These are phyloP conservation scores for Glutinoglossum americanum DNA, from an alignment of 495 filamentous ascomycete species.

Conservation along the genomic window DNA sequence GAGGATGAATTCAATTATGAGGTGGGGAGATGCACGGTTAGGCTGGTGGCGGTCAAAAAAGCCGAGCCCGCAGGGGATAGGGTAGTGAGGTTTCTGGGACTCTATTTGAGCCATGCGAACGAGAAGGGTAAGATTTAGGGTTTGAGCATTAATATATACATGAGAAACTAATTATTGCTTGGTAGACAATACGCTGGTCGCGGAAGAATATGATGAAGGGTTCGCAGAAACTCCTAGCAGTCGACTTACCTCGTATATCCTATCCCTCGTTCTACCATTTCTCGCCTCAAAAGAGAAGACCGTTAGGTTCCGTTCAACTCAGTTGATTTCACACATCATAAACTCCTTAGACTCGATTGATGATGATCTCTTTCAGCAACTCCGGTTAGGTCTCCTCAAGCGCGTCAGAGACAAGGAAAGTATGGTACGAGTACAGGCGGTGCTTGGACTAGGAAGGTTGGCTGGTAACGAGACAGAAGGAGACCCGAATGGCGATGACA, in stretches of 20 bases:
- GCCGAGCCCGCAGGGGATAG: slow-evolving; percentile 76
- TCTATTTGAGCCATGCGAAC: slow-evolving; percentile 60
- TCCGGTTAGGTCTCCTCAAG: slow-evolving; percentile 55
- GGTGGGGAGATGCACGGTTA: slow-evolving; percentile 56
- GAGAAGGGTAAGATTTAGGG: slow-evolving; percentile 49
- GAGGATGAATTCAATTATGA: slow-evolving; percentile 79
- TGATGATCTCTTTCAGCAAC: slow-evolving; percentile 65
- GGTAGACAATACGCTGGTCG: slow-evolving; percentile 27
- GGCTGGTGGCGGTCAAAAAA: slow-evolving; percentile 76
- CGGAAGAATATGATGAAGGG: slow-evolving; percentile 24
- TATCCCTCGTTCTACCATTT: slow-evolving; percentile 45
- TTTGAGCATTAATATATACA: not conserved
- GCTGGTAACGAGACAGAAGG: slow-evolving; percentile 62
- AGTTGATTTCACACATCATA: slow-evolving; percentile 69
- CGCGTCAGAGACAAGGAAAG: slow-evolving; percentile 84
- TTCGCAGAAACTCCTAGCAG: slow-evolving; percentile 63
- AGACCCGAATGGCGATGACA: slow-evolving; percentile 37
- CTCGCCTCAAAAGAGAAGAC: slow-evolving; percentile 72
- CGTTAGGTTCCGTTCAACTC: slow-evolving; percentile 74
- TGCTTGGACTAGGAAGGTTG: slow-evolving; percentile 63
- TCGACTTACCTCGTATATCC: slow-evolving; percentile 51
- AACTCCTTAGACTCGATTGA: slow-evolving; percentile 82
- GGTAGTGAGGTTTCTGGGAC: slow-evolving; percentile 59
- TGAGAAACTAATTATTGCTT: not conserved
- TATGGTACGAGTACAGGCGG: slow-evolving; percentile 82